These are phyloP conservation scores for Terfezia claveryi DNA, from an alignment of 495 filamentous ascomycete genomes.

Conservation along the genomic window DNA sequence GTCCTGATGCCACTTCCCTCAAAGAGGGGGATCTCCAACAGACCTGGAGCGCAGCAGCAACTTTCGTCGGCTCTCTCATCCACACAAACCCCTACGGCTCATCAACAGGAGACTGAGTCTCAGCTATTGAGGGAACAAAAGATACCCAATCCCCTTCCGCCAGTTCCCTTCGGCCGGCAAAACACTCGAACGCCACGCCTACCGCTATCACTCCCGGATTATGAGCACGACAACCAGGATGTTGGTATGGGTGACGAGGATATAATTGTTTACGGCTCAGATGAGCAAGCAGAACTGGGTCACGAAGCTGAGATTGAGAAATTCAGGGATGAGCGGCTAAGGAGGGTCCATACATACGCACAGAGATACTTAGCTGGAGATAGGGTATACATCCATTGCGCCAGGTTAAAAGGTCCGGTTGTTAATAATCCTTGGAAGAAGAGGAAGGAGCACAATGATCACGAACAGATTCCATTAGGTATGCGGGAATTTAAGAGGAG, in stretches of 20 bases:
- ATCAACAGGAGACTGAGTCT: not conserved
- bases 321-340: not conserved
- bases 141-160: not conserved
- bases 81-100: not conserved
- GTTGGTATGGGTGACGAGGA: not conserved
- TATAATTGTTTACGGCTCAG: not conserved
- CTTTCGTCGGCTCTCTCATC: too few relatives aligned
- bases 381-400: constrained; percentile 14
- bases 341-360: constrained; percentile 3
- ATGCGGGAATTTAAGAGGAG: constrained; percentile 1
- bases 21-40: too few relatives aligned
- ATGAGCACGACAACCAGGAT: not conserved
- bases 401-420: constrained; percentile 12
- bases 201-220: not conserved
- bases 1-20: too few relatives aligned
- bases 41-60: too few relatives aligned
- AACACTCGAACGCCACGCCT: not conserved
- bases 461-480: too few relatives aligned
- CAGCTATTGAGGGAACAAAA: not conserved
- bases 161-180: constrained; percentile 4
- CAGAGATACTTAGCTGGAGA: constrained; percentile 13
- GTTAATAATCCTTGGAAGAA: constrained; percentile 16
- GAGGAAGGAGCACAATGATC: too few relatives aligned
- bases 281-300: not conserved
- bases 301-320: not conserved